Conservation (phyloP, 2,329 filamentous ascomycete species). For the Elsinoe fawcettii region DNA sequence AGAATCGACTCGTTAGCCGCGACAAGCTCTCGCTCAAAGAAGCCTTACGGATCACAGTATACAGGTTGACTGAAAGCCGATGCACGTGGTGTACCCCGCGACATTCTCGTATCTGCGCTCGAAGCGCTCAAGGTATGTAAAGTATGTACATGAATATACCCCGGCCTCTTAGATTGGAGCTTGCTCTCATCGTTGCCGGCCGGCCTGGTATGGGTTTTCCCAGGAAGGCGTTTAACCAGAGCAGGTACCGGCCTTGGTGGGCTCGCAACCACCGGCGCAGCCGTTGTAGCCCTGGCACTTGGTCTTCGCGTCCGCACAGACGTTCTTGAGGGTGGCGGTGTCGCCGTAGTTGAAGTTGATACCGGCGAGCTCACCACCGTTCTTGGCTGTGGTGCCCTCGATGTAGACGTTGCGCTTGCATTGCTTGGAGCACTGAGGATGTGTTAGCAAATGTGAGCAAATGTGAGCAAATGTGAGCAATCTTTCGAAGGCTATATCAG, state of each 20-base stretch:
- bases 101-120: neutral
- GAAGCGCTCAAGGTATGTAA: neutral
- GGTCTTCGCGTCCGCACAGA: constrained; percentile 25
- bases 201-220: too few species aligned
- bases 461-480: neutral
- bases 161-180: neutral
- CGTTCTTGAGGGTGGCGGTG: constrained; percentile 36
- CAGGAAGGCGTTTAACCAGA: constrained; percentile 19
- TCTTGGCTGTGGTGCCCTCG: constrained; percentile 36
- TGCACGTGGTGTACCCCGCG: neutral
- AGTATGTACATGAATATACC: neutral
- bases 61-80: too few species aligned
- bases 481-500: constrained; percentile 25
- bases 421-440: constrained; percentile 29
- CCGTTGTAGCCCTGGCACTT: constrained; percentile 27
- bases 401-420: constrained; percentile 39
- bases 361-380: constrained; percentile 38
- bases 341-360: constrained; percentile 48
- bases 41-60: too few species aligned
- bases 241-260: constrained; percentile 24
- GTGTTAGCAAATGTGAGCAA: neutral
- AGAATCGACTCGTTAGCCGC: too few species aligned
- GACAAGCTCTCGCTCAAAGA: too few species aligned
- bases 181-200: neutral
- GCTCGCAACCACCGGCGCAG: constrained; percentile 25